Conservation (phyloP, 1,284 basidiomycete genomes). For the Heterobasidion annosum region DNA sequence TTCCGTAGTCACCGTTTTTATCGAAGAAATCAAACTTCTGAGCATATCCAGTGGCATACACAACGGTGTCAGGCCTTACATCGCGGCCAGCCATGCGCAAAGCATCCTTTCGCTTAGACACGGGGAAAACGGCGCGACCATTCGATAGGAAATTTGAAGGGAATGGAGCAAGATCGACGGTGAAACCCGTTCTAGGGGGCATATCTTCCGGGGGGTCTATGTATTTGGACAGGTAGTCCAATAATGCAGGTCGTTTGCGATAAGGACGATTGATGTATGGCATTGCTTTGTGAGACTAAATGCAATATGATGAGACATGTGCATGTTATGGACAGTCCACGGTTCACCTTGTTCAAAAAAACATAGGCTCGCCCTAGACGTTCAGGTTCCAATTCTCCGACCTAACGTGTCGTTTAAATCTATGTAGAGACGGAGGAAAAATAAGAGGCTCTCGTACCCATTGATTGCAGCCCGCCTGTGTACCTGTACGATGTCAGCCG, state of each 20-base stretch:
- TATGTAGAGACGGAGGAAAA: background rate
- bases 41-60: constrained; percentile 45
- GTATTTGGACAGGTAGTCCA: constrained; percentile 43
- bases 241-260: constrained; percentile 30
- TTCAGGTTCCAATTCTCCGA: constrained; percentile 50
- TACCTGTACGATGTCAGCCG: constrained; percentile 17
- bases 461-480: constrained; percentile 58
- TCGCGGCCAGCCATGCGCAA: constrained; percentile 31
- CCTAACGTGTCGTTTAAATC: constrained; percentile 17
- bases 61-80: constrained; percentile 39
- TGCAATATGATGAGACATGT: background rate
- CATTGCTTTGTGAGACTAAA: constrained; percentile 46
- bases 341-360: constrained; percentile 35
- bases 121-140: constrained; percentile 42
- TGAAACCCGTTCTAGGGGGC: constrained; percentile 36
- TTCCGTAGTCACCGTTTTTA: constrained; percentile 33
- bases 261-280: constrained; percentile 54
- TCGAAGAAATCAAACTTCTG: constrained; percentile 48
- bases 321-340: background rate
- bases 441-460: constrained; percentile 28
- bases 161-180: constrained; percentile 54
- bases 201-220: constrained; percentile 46
- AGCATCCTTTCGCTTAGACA: constrained; percentile 33
- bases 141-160: constrained; percentile 36
- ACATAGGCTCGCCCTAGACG: constrained; percentile 50